phyloP scores from a whole-genome alignment of 1,139 yeast species.

The Taphrina sp. region DNA sequence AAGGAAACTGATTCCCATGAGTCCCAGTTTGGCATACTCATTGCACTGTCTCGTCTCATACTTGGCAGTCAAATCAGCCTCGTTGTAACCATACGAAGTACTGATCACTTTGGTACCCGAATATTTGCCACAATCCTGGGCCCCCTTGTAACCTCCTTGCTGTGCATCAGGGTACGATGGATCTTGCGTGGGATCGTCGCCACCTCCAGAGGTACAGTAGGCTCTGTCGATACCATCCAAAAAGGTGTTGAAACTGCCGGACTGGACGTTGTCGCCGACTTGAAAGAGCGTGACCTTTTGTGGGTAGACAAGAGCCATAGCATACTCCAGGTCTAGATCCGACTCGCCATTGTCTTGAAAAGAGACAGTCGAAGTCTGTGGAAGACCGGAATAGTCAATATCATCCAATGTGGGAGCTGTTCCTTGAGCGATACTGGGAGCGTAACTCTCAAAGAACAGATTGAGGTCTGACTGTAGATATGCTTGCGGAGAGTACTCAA shows the following conservation, averaged over 20 bases:
- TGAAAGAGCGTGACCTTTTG: constrained; percentile 2
- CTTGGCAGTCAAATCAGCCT: constrained; percentile 3
- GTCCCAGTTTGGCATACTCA: constrained; percentile 8
- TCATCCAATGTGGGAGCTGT: neutral
- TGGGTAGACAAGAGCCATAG: constrained; percentile 8
- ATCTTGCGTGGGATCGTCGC: neutral
- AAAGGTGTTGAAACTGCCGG: constrained; percentile 5
- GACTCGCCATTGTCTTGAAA: constrained; percentile 6
- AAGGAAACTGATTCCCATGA: constrained; percentile 15
- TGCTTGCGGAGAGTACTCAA: constrained; percentile 6
- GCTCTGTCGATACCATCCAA: constrained; percentile 16
- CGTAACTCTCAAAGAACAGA: neutral
- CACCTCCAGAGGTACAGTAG: constrained; percentile 3
- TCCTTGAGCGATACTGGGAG: neutral
- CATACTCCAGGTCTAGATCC: constrained; percentile 16
- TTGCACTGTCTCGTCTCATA: constrained; percentile 10
- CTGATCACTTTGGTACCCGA: constrained; percentile 6
- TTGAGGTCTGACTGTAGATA: constrained; percentile 7
- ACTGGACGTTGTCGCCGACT: constrained; percentile 10
- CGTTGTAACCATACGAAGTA: constrained; percentile 21
- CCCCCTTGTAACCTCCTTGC: neutral
- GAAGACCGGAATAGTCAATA: too few relatives aligned
- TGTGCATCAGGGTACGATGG: constrained; percentile 3
- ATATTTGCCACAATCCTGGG: constrained; percentile 3
- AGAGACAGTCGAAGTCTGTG: neutral